A percentile compares a stretch with the other conserved stretches of the same genome.
These are phyloP conservation scores for Waltergamsia citrina DNA, from an alignment of 2,329 filamentous ascomycete species.

Conservation along the genomic window DNA sequence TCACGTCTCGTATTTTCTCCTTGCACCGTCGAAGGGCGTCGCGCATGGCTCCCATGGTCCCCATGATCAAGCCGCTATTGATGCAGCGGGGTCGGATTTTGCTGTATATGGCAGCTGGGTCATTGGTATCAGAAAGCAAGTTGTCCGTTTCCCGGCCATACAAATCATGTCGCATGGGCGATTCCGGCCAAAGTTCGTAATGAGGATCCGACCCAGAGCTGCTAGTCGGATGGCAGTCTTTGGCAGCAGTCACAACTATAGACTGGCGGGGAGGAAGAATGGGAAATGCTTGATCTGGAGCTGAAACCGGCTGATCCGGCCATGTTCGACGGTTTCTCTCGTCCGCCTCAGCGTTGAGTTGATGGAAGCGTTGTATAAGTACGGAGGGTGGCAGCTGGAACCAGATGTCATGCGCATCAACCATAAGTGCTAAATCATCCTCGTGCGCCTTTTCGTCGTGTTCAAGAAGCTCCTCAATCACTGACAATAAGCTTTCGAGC, in stretches of 20 bases:
- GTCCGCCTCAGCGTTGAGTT: slow-evolving; percentile 22
- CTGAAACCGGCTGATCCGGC: slow-evolving; percentile 14
- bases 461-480: slow-evolving; percentile 17
- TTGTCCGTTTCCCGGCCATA: slow-evolving; percentile 22
- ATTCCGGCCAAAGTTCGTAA: slow-evolving; percentile 25
- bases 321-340: slow-evolving; percentile 15
- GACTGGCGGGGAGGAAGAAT: slow-evolving; percentile 18
- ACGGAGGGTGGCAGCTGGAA: slow-evolving; percentile 27
- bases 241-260: slow-evolving; percentile 22
- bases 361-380: slow-evolving; percentile 23
- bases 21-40: slow-evolving; percentile 14
- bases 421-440: slow-evolving; percentile 23
- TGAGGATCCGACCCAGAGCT: slow-evolving; percentile 23
- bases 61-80: slow-evolving; percentile 25
- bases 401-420: slow-evolving; percentile 28
- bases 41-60: slow-evolving; percentile 18
- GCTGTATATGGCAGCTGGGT: slow-evolving; percentile 21
- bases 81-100: slow-evolving; percentile 22
- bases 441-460: slow-evolving; percentile 10
- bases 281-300: slow-evolving; percentile 17
- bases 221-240: slow-evolving; percentile 22
- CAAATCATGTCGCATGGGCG: slow-evolving; percentile 20
- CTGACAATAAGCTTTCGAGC: slow-evolving; percentile 21
- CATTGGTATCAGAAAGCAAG: slow-evolving; percentile 13
- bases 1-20: slow-evolving; percentile 16